Conservation (phyloP, 441 rosid species). For the Eruca vesicaria region DNA sequence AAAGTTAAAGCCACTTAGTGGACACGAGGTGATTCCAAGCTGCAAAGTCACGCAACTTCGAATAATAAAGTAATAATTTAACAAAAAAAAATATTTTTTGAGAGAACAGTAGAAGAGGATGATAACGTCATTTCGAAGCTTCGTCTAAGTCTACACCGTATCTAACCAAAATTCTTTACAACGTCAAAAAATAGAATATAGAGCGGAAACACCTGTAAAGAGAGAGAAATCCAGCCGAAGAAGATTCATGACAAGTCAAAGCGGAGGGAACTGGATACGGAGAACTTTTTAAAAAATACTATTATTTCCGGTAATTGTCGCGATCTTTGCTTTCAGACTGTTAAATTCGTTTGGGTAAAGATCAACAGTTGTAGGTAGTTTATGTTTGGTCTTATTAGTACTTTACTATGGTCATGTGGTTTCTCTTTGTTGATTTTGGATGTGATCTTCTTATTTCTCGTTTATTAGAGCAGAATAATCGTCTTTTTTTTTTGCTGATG, state of each 20-base stretch:
- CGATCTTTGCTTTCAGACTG: not conserved
- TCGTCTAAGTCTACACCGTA: conserved; percentile 24
- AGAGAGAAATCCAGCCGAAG: conserved; percentile 4
- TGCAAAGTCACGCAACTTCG: conserved; percentile 30
- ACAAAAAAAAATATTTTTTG: not conserved
- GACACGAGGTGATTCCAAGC: too few relatives aligned
- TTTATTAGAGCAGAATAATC: not conserved
- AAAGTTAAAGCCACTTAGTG: too few relatives aligned
- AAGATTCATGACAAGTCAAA: conserved; percentile 13
- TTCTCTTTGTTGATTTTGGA: not conserved
- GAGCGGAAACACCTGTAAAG: conserved; percentile 21
- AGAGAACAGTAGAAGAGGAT: conserved; percentile 17
- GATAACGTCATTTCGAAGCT: conserved; percentile 7
- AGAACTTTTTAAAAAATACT: not conserved
- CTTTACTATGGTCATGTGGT: not conserved
- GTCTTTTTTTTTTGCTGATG: not conserved
- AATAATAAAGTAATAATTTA: not conserved
- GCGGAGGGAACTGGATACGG: conserved; percentile 21
- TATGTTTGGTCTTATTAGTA: not conserved
- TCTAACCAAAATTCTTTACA: conserved; percentile 24
- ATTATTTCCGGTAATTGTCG: not conserved
- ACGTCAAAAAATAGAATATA: conserved; percentile 28
- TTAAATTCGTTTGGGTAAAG: conserved; percentile 1
- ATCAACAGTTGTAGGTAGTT: not conserved
- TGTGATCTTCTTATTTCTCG: not conserved